Conservation (phyloP, 768 basidiomycete species). For the Mycena venus region DNA sequence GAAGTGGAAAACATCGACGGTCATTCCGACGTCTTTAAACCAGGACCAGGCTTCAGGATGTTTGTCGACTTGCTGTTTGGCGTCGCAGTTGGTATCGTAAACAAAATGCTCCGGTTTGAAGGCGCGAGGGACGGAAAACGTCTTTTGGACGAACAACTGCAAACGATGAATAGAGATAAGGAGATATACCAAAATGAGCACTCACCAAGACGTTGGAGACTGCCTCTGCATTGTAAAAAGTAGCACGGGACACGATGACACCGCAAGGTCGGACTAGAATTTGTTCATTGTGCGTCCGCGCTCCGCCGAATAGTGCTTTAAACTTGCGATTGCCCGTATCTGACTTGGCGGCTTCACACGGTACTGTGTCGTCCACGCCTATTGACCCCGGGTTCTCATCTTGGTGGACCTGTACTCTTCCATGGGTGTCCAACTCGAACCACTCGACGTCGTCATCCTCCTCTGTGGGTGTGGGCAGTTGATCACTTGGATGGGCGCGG, state of each 20-base stretch:
- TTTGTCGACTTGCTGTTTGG: slow-evolving; percentile 17
- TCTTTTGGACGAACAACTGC: slow-evolving; percentile 20
- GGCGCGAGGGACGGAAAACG: slow-evolving; percentile 40
- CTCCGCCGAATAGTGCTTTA: slow-evolving; percentile 26
- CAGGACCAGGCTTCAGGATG: slow-evolving; percentile 4
- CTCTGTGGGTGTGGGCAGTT: background rate
- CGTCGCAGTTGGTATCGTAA: slow-evolving; percentile 27
- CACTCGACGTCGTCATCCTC: slow-evolving; percentile 3
- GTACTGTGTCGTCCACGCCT: background rate
- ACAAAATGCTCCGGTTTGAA: slow-evolving; percentile 39
- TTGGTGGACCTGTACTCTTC: background rate
- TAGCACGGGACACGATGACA: slow-evolving; percentile 32
- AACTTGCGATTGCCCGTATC: slow-evolving; percentile 5
- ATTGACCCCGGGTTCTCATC: background rate
- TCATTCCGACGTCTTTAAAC: slow-evolving; percentile 20
- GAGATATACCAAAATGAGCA: background rate
- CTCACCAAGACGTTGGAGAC: slow-evolving; percentile 33
- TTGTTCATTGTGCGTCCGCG: slow-evolving; percentile 38
- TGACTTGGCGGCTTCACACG: slow-evolving; percentile 17
- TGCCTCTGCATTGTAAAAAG: slow-evolving; percentile 35
- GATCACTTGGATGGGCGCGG: no score
- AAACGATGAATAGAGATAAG: background rate
- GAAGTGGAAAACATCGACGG: slow-evolving; percentile 33
- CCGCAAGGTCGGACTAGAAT: slow-evolving; percentile 34
- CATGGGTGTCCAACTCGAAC: background rate